phyloP scores from a whole-genome alignment of 495 filamentous ascomycete genomes.

The Penicillium samsonianum region DNA sequence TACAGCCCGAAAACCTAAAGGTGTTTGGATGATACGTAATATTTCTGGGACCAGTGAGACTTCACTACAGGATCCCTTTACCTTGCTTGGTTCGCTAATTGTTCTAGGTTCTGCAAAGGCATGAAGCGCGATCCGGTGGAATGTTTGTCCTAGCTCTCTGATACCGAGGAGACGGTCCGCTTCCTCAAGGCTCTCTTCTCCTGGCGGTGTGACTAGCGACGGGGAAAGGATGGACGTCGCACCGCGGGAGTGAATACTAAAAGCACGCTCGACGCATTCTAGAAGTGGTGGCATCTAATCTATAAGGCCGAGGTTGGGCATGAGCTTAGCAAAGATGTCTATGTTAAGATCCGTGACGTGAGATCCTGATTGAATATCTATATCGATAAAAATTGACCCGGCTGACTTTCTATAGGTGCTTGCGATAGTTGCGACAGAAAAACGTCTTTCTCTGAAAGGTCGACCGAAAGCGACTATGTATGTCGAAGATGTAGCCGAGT shows the following conservation, averaged over 20 bases:
- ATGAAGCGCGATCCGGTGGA: conserved; percentile 24
- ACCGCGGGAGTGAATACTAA: conserved; percentile 32
- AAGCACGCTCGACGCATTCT: conserved; percentile 39
- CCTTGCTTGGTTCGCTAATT: conserved; percentile 14
- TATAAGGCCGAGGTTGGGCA: conserved; percentile 26
- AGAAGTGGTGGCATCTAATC: conserved; percentile 40
- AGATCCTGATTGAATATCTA: conserved; percentile 3
- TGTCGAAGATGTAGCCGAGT: conserved; percentile 39
- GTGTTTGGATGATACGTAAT: conserved; percentile 26
- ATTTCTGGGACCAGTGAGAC: conserved; percentile 32
- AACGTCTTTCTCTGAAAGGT: conserved; percentile 20
- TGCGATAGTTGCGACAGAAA: conserved; percentile 28
- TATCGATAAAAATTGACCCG: neutral
- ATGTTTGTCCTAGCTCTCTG: conserved; percentile 27
- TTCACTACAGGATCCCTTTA: conserved; percentile 3
- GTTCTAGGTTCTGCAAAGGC: conserved; percentile 25
- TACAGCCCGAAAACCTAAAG: conserved; percentile 31
- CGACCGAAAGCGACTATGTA: conserved; percentile 35
- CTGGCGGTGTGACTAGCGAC: conserved; percentile 28
- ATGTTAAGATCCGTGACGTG: conserved; percentile 28
- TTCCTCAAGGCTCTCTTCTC: conserved; percentile 36
- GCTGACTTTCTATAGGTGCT: conserved; percentile 26
- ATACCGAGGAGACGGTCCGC: conserved; percentile 31
- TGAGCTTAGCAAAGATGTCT: conserved; percentile 28
- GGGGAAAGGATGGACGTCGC: conserved; percentile 36